phyloP scores from a whole-genome alignment of 2,329 filamentous ascomycete genomes.

The Neofusicoccum kwambonambiense region DNA sequence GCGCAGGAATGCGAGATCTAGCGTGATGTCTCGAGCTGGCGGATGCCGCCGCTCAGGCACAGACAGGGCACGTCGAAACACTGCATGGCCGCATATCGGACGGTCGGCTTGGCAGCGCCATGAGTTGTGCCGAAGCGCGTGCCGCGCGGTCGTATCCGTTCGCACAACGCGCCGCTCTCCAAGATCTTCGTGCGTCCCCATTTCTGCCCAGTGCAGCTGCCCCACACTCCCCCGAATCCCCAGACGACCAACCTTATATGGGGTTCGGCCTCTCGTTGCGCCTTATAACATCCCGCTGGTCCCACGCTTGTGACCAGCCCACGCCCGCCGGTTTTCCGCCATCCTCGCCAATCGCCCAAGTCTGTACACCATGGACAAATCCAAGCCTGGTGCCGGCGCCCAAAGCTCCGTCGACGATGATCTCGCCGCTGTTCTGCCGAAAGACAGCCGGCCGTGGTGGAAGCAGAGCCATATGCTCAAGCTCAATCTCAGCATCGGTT shows the following conservation, averaged over 20 bases:
- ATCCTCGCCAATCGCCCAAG: no score
- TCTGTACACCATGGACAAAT: neutral
- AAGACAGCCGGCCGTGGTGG: neutral
- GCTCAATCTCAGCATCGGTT: conserved; percentile 6
- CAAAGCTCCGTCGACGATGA: neutral
- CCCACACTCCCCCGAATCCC: neutral
- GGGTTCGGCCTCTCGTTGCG: neutral
- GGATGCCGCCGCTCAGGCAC: neutral
- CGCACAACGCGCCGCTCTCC: conserved; percentile 2
- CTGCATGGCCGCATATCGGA: neutral
- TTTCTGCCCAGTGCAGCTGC: conserved; percentile 1
- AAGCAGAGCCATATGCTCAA: conserved; percentile 3
- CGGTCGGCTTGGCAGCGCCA: neutral
- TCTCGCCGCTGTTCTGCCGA: conserved; percentile 1
- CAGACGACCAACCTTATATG: neutral
- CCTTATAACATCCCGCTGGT: neutral
- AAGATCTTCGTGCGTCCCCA: conserved; percentile 4
- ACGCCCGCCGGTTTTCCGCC: neutral
- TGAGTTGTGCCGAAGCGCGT: neutral
- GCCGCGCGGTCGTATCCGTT: neutral
- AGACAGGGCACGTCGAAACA: neutral
- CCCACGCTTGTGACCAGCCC: neutral
- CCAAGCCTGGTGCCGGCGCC: neutral
- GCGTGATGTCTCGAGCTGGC: neutral
- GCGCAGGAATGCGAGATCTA: neutral